phyloP scores from a whole-genome alignment of 2,329 filamentous ascomycete genomes.

The Neopestalotiopsis sp. region DNA sequence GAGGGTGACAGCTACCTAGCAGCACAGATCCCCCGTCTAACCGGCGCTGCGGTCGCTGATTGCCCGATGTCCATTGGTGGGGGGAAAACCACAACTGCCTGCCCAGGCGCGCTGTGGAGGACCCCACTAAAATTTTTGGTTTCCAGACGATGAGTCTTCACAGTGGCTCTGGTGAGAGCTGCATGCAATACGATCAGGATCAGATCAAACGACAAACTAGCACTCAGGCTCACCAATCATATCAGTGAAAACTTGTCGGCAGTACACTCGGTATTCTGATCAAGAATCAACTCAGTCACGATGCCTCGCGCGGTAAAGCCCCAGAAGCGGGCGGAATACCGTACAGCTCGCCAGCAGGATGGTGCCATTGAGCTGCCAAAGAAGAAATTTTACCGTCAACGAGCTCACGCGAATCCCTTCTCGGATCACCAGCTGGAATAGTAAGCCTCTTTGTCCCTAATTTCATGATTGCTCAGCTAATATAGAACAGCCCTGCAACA shows the following conservation, averaged over 20 bases:
- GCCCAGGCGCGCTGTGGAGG: not conserved
- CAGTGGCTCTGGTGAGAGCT: not conserved
- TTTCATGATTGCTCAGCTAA: conserved; percentile 18
- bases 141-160: not conserved
- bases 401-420: conserved; percentile 97
- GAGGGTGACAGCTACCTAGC: not conserved
- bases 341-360: conserved; percentile 57
- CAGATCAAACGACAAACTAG: not conserved
- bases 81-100: not conserved
- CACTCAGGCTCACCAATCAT: not conserved
- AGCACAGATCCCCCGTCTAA: not conserved
- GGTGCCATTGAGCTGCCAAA: conserved; percentile 71
- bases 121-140: not conserved
- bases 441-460: conserved; percentile 58
- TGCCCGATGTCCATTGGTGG: conserved; percentile 1
- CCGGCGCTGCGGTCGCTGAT: conserved; percentile 1
- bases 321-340: conserved; percentile 71
- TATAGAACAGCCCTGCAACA: conserved; percentile 68
- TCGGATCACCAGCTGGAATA: conserved; percentile 91
- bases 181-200: not conserved
- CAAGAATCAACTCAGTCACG: not conserved
- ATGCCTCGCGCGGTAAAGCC: conserved; percentile 59
- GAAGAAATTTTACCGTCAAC: conserved; percentile 96
- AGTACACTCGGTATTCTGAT: not conserved
- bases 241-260: too few species aligned